A percentile compares a stretch with the other conserved stretches of the same genome.
These are phyloP conservation scores for Tilletia indica DNA, from an alignment of 1,284 basidiomycete species.

Conservation along the genomic window DNA sequence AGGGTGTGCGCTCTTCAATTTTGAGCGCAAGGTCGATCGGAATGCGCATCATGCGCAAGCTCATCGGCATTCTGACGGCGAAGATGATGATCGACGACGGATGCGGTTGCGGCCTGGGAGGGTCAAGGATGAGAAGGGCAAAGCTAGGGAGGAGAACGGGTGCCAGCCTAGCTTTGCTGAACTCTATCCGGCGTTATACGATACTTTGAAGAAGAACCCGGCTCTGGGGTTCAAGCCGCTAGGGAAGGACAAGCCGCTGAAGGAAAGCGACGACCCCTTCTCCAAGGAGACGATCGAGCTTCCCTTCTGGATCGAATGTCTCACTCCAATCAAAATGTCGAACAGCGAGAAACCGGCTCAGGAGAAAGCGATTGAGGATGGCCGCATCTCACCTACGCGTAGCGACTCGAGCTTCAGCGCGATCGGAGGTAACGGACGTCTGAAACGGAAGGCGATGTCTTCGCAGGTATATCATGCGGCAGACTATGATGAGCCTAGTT, in stretches of 20 bases:
- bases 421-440: neutral
- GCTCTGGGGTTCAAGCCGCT: too few species aligned
- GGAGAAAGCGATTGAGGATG: neutral
- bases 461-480: neutral
- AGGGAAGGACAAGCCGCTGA: too few species aligned
- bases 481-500: neutral
- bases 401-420: neutral
- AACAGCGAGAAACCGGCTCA: neutral
- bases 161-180: too few species aligned
- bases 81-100: too few species aligned
- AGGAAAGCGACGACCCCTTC: too few species aligned
- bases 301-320: constrained; percentile 7
- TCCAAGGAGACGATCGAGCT: neutral
- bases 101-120: too few species aligned
- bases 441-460: neutral
- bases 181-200: too few species aligned
- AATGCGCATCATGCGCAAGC: neutral
- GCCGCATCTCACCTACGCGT: neutral
- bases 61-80: neutral
- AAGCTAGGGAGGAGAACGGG: too few species aligned
- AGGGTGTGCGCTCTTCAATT: neutral
- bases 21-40: neutral
- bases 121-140: too few species aligned
- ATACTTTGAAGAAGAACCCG: too few species aligned
- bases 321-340: neutral